Evolutionary conservation across 202 grass and related monocot genomes (phyloP), one percentile per base, ranked within the genome.

Genomic region (Alloteropsis angusta): DNA sequence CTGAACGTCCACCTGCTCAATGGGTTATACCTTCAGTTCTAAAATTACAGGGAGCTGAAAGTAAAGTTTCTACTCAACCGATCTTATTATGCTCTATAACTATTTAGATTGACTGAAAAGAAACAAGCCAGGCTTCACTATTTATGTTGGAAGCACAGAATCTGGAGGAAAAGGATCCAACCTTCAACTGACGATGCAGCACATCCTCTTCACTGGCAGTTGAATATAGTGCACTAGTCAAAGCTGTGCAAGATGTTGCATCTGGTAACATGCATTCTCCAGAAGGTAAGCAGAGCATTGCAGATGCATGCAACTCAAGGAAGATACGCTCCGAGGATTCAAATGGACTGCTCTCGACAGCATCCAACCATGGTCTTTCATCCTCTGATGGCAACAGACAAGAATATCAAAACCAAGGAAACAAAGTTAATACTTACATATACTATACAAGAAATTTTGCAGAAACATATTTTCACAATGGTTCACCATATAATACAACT

Each of bases 171-270:
- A 56, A 64, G 21, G 45, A 75, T 7, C 56, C 39, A 75, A 94
- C 95, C 88, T 83, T 83, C 60, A 98, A 83, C 49, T 84, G 69
- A 5, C 92, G 95, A 74, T 90, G 85, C 57, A 92, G 53, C 23
- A 98, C 89, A 68, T 90, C 89, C 49, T 85, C 85, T 89, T 98
- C 89, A 54, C 87, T 90, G 59, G 92, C 78, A 80, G 79, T 88
- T 61, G 85, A 92, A 80, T 98, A 98, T 25, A 98, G 87, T 46
- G 95, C 95, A 79, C 95, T 94, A 39, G 89, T 83, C 76, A 98
- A 87, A 75, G 95, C 86, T 49, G 95, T 90, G 78, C 95, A 98
- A 75, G 85, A 84, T 84, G 95, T 98, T 73, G 91, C 91, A 92
- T 98, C 91, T 41, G 91, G 95, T 48, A 64, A 23, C 74, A 94